These are phyloP conservation scores for Aureobasidium sp. DNA, from an alignment of 2,329 filamentous ascomycete species.

Conservation along the genomic window DNA sequence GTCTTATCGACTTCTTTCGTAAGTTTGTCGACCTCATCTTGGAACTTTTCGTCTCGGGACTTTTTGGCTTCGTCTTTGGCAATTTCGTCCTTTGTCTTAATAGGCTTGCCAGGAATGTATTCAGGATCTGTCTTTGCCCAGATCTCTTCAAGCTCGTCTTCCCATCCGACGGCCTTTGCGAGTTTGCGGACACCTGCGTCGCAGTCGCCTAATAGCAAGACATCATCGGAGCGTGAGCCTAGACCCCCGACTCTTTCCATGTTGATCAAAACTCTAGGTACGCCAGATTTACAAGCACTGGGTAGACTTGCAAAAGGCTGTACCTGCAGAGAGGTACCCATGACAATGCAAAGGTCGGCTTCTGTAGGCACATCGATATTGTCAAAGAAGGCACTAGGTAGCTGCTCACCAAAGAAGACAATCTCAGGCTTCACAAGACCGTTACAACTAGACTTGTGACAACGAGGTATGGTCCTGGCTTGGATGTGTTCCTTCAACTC, in stretches of 20 bases:
- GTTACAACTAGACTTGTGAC: constrained; percentile 66
- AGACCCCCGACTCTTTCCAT: constrained; percentile 83
- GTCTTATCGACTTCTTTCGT: constrained; percentile 65
- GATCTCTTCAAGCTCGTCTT: constrained; percentile 79
- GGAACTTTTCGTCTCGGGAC: constrained; percentile 61
- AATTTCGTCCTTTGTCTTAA: constrained; percentile 23
- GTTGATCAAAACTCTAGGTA: constrained; percentile 89
- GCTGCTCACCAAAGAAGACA: constrained; percentile 88
- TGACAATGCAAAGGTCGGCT: constrained; percentile 83
- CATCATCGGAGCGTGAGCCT: constrained; percentile 83
- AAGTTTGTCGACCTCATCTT: constrained; percentile 64
- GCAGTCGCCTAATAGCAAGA: constrained; percentile 84
- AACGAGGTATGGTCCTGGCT: constrained; percentile 75
- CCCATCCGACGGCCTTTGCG: constrained; percentile 85
- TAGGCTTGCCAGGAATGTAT: constrained; percentile 7
- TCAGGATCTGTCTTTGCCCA: constrained; percentile 75
- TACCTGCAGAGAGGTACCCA: constrained; percentile 90
- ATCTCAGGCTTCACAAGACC: constrained; percentile 95
- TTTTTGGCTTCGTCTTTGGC: constrained; percentile 32
- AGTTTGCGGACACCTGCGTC: constrained; percentile 83
- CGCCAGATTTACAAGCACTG: constrained; percentile 62
- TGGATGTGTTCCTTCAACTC: constrained; percentile 77
- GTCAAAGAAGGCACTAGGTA: constrained; percentile 72
- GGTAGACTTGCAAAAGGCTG: constrained; percentile 92
- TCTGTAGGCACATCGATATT: constrained; percentile 60